A percentile compares a stretch with the other conserved stretches of the same genome.
Conservation (phyloP, 2,329 filamentous ascomycete species). For the Sordariomycetes sp. region DNA sequence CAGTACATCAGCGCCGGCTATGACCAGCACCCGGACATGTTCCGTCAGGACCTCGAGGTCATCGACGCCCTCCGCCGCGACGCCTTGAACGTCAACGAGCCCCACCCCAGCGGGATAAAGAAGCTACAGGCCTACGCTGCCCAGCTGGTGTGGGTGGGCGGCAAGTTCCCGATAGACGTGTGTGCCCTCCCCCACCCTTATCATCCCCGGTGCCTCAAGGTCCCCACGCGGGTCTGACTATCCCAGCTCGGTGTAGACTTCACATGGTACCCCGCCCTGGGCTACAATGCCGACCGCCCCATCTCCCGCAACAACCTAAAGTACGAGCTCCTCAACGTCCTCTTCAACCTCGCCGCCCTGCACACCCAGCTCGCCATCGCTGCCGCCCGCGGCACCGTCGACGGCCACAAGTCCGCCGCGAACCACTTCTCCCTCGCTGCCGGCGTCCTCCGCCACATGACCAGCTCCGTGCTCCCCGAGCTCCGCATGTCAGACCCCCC, state of each 20-base stretch:
- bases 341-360: conserved; percentile 86
- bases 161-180: conserved; percentile 94
- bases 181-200: conserved; percentile 10
- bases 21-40: conserved; percentile 98
- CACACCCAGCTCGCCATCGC: conserved; percentile 85
- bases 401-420: conserved; percentile 77
- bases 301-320: conserved; percentile 52
- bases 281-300: conserved; percentile 73
- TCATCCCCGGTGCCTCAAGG: not conserved
- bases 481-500: conserved; percentile 69
- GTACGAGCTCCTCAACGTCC: conserved; percentile 80
- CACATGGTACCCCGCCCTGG: conserved; percentile 87
- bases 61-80: conserved; percentile 75
- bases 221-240: not conserved
- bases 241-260: conserved; percentile 81
- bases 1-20: conserved; percentile 97
- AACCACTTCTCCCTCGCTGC: conserved; percentile 84
- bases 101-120: conserved; percentile 73
- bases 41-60: conserved; percentile 69
- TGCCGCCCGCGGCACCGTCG: conserved; percentile 62
- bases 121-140: conserved; percentile 87
- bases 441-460: conserved; percentile 69
- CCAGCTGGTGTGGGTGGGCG: conserved; percentile 83
- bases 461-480: conserved; percentile 65
- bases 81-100: conserved; percentile 79